A percentile compares a stretch with the other conserved stretches of the same genome.
Conservation (phyloP, 2,329 filamentous ascomycete species). For the Kalaharituber pfeilii region DNA sequence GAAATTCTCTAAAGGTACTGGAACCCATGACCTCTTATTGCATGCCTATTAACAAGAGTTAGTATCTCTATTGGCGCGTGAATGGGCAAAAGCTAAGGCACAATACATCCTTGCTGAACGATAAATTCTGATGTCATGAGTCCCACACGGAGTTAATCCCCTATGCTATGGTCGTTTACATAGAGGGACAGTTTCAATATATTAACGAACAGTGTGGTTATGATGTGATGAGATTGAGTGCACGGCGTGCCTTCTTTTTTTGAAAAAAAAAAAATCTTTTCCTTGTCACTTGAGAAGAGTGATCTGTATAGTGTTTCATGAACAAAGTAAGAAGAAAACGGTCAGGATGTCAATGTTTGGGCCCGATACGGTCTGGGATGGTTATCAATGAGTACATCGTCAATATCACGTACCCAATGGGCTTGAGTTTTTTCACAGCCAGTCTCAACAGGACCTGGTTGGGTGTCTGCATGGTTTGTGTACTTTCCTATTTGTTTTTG, state of each 20-base stretch:
- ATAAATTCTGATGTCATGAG: background rate
- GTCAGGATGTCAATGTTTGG: background rate
- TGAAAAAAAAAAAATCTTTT: background rate
- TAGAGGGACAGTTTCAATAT: background rate
- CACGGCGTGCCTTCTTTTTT: too few relatives aligned
- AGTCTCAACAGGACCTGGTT: background rate
- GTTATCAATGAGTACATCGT: too few relatives aligned
- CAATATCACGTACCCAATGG: background rate
- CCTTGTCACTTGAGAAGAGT: background rate
- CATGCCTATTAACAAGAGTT: background rate
- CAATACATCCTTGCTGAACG: background rate
- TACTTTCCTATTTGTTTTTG: background rate
- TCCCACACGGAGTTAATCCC: background rate
- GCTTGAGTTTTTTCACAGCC: background rate
- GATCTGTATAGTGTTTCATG: background rate
- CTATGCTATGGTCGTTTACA: too few relatives aligned
- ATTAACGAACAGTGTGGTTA: background rate
- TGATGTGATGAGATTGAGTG: background rate
- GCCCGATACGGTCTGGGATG: too few relatives aligned
- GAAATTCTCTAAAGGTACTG: conserved; percentile 91
- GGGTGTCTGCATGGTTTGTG: background rate
- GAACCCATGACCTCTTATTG: conserved; percentile 2
- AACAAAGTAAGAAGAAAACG: background rate
- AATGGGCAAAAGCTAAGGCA: conserved; percentile 1
- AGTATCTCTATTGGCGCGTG: background rate